These are phyloP conservation scores for Saccharomycopsis sp. DNA, from an alignment of 805 yeast species.

Conservation along the genomic window DNA sequence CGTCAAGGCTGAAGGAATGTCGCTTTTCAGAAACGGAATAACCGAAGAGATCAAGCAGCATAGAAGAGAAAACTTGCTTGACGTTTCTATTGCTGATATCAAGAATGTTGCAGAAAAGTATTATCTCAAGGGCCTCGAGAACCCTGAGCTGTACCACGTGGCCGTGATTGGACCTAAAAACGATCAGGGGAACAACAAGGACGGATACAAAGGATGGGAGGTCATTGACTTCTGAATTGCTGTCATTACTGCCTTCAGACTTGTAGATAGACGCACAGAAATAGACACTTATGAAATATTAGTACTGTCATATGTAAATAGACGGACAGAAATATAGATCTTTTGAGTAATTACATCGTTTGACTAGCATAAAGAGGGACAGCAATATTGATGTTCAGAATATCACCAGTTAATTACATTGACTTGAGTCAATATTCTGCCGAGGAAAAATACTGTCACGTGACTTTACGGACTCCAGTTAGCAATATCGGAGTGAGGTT, in stretches of 20 bases:
- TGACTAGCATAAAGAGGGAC: not conserved
- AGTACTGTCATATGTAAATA: too few relatives aligned
- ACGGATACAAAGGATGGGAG: slow-evolving; percentile 9
- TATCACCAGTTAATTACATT: too few relatives aligned
- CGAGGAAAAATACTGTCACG: too few relatives aligned
- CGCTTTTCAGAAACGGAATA: slow-evolving; percentile 58
- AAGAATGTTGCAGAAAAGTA: slow-evolving; percentile 62
- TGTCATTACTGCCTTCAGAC: too few relatives aligned
- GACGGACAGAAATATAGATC: too few relatives aligned
- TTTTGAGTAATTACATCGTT: too few relatives aligned
- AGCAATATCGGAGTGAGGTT: too few relatives aligned
- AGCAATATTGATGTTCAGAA: too few relatives aligned
- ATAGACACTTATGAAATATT: too few relatives aligned
- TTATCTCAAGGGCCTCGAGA: slow-evolving; percentile 30
- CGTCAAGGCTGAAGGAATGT: slow-evolving; percentile 69
- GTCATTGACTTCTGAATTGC: slow-evolving; percentile 12
- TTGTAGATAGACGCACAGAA: too few relatives aligned
- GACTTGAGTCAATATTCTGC: too few relatives aligned
- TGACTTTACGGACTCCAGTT: too few relatives aligned
- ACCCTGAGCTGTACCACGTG: slow-evolving; percentile 23
- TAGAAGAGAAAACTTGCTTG: slow-evolving; percentile 69
- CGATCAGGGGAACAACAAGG: slow-evolving; percentile 19
- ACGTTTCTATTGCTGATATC: slow-evolving; percentile 57
- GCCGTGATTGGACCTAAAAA: slow-evolving; percentile 43
- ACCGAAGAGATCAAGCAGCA: slow-evolving; percentile 73